Evolutionary conservation across 2,329 filamentous ascomycete species (phyloP).

Genomic region (Aspergillus sp.): DNA sequence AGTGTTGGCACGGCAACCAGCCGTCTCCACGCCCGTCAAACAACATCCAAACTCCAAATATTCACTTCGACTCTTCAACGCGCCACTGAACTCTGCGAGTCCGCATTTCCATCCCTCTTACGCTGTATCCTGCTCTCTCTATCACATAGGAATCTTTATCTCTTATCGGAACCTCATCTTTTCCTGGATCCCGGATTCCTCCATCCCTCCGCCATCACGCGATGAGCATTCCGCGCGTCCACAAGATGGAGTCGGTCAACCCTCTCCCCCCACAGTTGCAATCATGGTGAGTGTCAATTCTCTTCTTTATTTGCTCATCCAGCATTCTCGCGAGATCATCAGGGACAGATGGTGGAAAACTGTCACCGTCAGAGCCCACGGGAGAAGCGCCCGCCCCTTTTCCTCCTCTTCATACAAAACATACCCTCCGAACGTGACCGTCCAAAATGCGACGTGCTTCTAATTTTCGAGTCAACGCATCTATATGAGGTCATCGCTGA

Average conservation of each 20-base stretch:
- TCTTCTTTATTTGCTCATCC: background rate
- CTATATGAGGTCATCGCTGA: background rate
- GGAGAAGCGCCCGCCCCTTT: conserved; percentile 6
- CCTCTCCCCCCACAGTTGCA: conserved; percentile 1
- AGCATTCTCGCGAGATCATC: conserved; percentile 5
- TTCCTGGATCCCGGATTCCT: background rate
- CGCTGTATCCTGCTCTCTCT: conserved; percentile 3
- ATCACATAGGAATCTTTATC: conserved; percentile 5
- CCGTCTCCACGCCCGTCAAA: background rate
- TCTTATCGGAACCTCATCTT: conserved; percentile 1
- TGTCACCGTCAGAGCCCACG: background rate
- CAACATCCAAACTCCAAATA: background rate
- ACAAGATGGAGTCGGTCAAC: conserved; percentile 5
- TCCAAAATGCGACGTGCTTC: background rate
- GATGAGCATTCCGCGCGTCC: conserved; percentile 10
- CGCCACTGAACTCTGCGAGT: background rate
- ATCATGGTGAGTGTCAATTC: conserved; percentile 1
- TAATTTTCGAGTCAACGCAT: background rate
- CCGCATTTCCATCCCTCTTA: background rate
- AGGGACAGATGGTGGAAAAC: background rate
- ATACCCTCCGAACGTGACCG: background rate
- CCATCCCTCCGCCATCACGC: conserved; percentile 1
- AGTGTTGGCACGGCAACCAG: conserved; percentile 13
- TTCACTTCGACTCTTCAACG: background rate
- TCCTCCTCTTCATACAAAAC: background rate